phyloP scores from a whole-genome alignment of 768 basidiomycete genomes.

The Mycena maculata region DNA sequence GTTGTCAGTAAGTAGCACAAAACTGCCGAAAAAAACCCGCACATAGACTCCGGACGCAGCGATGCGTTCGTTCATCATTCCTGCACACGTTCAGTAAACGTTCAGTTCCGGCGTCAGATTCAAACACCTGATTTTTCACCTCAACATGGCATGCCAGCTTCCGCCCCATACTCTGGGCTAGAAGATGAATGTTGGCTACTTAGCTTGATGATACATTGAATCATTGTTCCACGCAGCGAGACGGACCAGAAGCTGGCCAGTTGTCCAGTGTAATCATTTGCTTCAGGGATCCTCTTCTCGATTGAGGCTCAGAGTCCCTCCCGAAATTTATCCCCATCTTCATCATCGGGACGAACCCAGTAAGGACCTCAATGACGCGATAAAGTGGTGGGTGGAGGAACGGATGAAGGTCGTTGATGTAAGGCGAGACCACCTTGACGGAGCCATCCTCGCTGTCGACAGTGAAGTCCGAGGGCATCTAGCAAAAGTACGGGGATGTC shows the following conservation, averaged over 20 bases:
- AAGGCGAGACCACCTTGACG: conserved; percentile 30
- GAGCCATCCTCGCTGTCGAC: conserved; percentile 34
- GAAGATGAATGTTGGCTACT: too few relatives aligned
- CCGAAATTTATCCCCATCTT: conserved; percentile 25
- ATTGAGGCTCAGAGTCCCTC: background rate
- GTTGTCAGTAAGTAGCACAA: background rate
- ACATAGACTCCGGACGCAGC: conserved; percentile 35
- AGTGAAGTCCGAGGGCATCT: conserved; percentile 43
- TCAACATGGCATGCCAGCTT: conserved; percentile 25
- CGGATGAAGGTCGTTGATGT: conserved; percentile 44
- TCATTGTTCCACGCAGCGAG: conserved; percentile 15
- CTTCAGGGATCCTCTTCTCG: conserved; percentile 11
- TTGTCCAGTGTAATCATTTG: conserved; percentile 19
- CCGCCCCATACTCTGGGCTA: too few relatives aligned
- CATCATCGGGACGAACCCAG: conserved; percentile 35
- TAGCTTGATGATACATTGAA: too few relatives aligned
- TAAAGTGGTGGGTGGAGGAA: conserved; percentile 29
- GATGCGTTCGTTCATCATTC: conserved; percentile 36
- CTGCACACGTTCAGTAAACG: conserved; percentile 14
- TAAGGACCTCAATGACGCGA: conserved; percentile 33
- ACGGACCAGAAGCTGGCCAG: conserved; percentile 14
- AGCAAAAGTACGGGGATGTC: too few relatives aligned
- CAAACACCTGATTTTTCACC: conserved; percentile 20
- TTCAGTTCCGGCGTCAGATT: background rate
- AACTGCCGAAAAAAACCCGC: background rate